Percentiles rank a stretch among this genome's conserved stretches.
These are phyloP conservation scores for Venturia pyrina DNA, from an alignment of 2,329 filamentous ascomycete species.

Conservation along the genomic window DNA sequence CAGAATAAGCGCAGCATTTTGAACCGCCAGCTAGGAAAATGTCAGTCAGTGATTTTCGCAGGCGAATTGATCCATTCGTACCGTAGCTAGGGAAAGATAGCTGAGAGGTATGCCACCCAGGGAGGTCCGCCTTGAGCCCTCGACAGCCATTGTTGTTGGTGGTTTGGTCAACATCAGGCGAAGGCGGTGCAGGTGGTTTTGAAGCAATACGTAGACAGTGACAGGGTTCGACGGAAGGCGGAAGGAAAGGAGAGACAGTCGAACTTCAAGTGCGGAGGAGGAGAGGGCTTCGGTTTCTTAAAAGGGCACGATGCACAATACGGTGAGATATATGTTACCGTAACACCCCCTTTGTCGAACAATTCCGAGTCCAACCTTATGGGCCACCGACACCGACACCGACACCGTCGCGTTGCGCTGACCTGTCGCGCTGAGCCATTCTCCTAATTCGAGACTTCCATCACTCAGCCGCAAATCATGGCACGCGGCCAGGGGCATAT, in stretches of 20 bases:
- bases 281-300: neutral
- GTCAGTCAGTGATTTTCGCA: constrained; percentile 17
- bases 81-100: constrained; percentile 56
- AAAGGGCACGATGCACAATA: neutral
- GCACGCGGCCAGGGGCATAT: neutral
- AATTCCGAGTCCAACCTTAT: neutral
- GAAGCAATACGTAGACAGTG: neutral
- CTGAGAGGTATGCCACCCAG: constrained; percentile 52
- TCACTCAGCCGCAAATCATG: neutral
- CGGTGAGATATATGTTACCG: neutral
- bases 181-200: neutral
- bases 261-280: neutral
- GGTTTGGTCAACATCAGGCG: neutral
- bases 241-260: neutral
- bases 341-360: neutral
- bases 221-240: neutral
- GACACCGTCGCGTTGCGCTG: neutral
- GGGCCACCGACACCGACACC: neutral
- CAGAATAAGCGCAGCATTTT: constrained; percentile 70
- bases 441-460: neutral
- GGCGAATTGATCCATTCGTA: constrained; percentile 26
- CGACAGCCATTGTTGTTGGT: constrained; percentile 7
- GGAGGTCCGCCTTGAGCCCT: constrained; percentile 1
- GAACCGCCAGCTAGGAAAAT: constrained; percentile 55
- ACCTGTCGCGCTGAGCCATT: neutral